Base-by-base conservation (phyloP, 1,139 yeast species). In the Yamadazyma mexicana region DNA sequence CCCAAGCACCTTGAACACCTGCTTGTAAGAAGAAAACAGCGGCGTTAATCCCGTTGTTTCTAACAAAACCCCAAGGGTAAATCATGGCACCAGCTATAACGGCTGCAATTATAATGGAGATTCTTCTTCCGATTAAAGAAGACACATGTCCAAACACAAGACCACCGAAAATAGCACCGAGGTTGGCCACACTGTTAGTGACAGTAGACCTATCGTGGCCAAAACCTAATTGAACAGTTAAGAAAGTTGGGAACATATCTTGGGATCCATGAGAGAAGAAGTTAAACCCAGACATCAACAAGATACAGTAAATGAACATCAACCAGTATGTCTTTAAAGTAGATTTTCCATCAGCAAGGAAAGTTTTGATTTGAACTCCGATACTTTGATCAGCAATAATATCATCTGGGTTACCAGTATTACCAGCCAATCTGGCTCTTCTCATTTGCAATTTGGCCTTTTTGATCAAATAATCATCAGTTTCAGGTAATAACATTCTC, bases 1-100 rank as follows among this genome's bases (percentile, higher is more conserved):
- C 94, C 89, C 95, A 87, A 14, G 88, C 85, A 48, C 95, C 95
- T 62, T 86, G 95, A 36, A 87, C 92, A 50, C 81, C 81, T 54
- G 82, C 79, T 61, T 87, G 95, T 52, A 87, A 64, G 66, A 83
- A 85, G 62, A 86, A 87, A 1, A 73, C 92, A 43, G 87, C 84
- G 5, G 92, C 94, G 54, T 85, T 82, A 48, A 84, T 76, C 26
- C 81, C 87, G 26, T 61, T 51, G 44, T 70, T 70, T 14, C 48
- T 53, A 29, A 74, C 59, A 52, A 79, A 85, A 0, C 87, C 91
- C 91, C 92, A 81, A 34, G 88, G 88, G 50, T 81, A 81, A 40
- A 80, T 71, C 52, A 81, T 59, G 8, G 83, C 83, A 51, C 64
- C 94, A 38, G 94, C 92, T 28, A 77, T 45, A 27, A 85, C 57